These are phyloP conservation scores for Wakefieldia striispora DNA, from an alignment of 768 basidiomycete genomes.

Conservation along the genomic window DNA sequence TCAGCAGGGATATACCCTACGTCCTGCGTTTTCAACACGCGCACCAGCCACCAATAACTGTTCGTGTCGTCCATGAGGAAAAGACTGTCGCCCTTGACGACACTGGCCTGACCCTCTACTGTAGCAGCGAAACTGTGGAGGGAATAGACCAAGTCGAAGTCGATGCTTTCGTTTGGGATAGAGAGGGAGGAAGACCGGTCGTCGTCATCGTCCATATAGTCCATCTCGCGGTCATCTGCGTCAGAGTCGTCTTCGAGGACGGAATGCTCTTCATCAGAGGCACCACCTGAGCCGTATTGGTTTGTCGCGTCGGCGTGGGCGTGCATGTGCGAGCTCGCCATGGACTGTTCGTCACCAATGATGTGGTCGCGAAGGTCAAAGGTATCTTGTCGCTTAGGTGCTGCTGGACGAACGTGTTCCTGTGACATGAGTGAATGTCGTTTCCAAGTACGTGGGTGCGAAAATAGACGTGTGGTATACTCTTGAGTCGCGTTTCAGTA, in stretches of 20 bases:
- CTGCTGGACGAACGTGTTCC: constrained; percentile 19
- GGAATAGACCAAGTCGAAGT: constrained; percentile 91
- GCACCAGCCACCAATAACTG: constrained; percentile 99
- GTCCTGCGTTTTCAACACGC: constrained; percentile 97
- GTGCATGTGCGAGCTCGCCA: constrained; percentile 43
- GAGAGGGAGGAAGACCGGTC: constrained; percentile 80
- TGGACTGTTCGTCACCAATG: constrained; percentile 49
- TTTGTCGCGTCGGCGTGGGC: constrained; percentile 48
- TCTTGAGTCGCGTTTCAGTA: too few relatives aligned
- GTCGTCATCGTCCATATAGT: constrained; percentile 72
- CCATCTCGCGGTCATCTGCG: constrained; percentile 61
- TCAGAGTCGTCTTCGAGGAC: constrained; percentile 86
- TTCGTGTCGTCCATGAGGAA: constrained; percentile 98
- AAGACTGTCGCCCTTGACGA: constrained; percentile 96
- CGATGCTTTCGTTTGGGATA: constrained; percentile 88
- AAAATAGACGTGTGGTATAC: neutral
- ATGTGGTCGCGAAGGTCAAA: constrained; percentile 73
- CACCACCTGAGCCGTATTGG: constrained; percentile 29
- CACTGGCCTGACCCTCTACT: constrained; percentile 97
- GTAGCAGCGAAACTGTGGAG: constrained; percentile 96
- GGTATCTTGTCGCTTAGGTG: constrained; percentile 52
- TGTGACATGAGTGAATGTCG: constrained; percentile 23
- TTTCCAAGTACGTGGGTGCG: neutral
- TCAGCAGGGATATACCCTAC: constrained; percentile 99
- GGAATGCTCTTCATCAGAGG: constrained; percentile 77